Base-by-base conservation (phyloP, 192 early-diverging fungal species). In the Coemansia sp. region DNA sequence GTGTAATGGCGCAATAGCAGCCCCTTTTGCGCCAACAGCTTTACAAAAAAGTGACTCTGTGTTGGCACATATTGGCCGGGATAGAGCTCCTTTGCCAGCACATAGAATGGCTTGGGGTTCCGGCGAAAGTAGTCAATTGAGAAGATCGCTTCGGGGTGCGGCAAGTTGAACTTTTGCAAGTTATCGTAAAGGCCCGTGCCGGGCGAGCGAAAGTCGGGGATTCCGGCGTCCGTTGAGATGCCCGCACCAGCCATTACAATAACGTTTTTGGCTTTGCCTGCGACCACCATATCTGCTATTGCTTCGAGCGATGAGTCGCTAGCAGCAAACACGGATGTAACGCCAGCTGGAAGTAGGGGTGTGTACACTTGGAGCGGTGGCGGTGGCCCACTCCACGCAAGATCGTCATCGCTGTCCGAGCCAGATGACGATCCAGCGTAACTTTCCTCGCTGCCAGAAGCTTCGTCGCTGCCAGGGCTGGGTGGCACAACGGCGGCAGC, bases 71-170 rank as follows among this genome's bases (percentile, higher is more conserved):
- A 92, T 62, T 86, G 85, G 18, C 89, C 93, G 1, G 96, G 95
- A 66, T 88, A 95, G 9, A 97, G 80, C 77, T 98, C 96, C 74
- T 90, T 94, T 28, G 95, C 93, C 26, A 97, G 81, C 11, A 85
- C 80, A 73, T 87, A 96, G 70, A 98, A 97, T 9, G 95, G 92
- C 65, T 93, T 88, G 42, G 94, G 95, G 16, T 88, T 87, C 34
- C 83, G 84, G 78, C 85, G 60, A 45, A 96, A 97, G 72, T 93
- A 99, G n/a, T 85, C 79, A 18, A 99, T 93, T 51, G 93, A 87
- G 76, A 99, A 99, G 46, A 99, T 94, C 9, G 95, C 94, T 59
- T 99, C 93, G 13, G 97, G 91, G 71, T 94, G 94, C 3, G 95
- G 95, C 39, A 99, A 74, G 24, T 94, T 84, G 77, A 92, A 99